Base-by-base conservation (phyloP, 2,329 filamentous ascomycete genomes). In the Fusarium austroafricanum region DNA sequence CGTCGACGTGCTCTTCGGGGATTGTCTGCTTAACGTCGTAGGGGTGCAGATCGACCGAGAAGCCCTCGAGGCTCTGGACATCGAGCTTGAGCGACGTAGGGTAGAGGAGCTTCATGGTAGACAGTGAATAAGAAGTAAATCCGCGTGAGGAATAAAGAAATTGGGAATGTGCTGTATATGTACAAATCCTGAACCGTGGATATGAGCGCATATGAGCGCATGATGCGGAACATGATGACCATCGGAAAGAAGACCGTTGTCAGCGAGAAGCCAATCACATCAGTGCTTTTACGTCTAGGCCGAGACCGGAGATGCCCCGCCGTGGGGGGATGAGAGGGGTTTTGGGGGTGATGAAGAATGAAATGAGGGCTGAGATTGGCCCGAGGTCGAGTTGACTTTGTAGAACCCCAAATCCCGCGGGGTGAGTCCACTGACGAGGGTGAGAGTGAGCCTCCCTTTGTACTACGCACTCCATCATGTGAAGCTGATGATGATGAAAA, bases 51-150 rank as follows among this genome's bases (percentile, higher is more conserved):
- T 81, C 76, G 44, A 86, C 83, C 46, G 83, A 81, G 81, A 88
- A 90, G 72, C 87, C 88, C 69, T 89, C 78, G 61, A 90, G 82
- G 73, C 79, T 81, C 63, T 82, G 66, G 61, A 83, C 72, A 79
- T 90, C 83, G 75, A 90, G 83, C 53, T 79, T 80, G 65, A 90
- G 82, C 5, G 87, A 89, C 55, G 86, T 90, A 50, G 88, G 88
- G 79, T 90, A 90, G 67, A 90, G 86, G 68, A 90, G 85, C 80
- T 90, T 90, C 87, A 87, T 87, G 51, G 47, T 26, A 37, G 37
- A 21, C 21, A 28, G 43, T 35, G 35, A 29, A 6, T 28, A 31
- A 50, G 40, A 40, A 23, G 26, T 11, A 23, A 14, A 8, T 46
- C 26, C 29, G 5, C 12, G 23, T 42, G n/a, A 29, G 35, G 44